Conservation (phyloP, 495 filamentous ascomycete species). For the Chlorociboria aeruginascens region DNA sequence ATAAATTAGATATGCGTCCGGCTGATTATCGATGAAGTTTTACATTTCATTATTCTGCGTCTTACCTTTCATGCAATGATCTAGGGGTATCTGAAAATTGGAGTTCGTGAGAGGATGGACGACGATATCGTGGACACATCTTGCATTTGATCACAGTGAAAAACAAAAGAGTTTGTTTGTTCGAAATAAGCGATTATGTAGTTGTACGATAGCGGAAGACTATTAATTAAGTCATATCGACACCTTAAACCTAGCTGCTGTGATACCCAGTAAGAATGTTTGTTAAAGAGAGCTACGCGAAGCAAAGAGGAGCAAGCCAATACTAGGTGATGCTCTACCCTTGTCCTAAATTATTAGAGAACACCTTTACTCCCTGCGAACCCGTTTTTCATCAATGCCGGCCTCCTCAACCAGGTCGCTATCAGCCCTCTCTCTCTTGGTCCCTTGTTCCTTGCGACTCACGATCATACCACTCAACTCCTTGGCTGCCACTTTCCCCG, state of each 20-base stretch:
- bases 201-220: background rate
- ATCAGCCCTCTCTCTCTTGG: background rate
- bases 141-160: background rate
- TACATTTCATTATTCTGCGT: background rate
- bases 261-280: no score
- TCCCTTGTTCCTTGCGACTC: background rate
- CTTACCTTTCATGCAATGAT: slow-evolving; percentile 1
- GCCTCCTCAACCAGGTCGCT: background rate
- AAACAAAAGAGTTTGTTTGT: background rate
- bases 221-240: background rate
- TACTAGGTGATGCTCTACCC: no score
- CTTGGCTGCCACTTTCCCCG: background rate
- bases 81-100: slow-evolving; percentile 4
- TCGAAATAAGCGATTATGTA: background rate
- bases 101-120: slow-evolving; percentile 4
- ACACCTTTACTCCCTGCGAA: background rate
- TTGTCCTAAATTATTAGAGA: background rate
- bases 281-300: no score
- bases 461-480: background rate
- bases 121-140: slow-evolving; percentile 2
- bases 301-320: no score
- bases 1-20: slow-evolving; percentile 30
- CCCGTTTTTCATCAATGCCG: background rate
- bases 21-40: slow-evolving; percentile 13
- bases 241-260: background rate